Conservation (phyloP, 2,329 filamentous ascomycete genomes). For the Alternaria sp. region DNA sequence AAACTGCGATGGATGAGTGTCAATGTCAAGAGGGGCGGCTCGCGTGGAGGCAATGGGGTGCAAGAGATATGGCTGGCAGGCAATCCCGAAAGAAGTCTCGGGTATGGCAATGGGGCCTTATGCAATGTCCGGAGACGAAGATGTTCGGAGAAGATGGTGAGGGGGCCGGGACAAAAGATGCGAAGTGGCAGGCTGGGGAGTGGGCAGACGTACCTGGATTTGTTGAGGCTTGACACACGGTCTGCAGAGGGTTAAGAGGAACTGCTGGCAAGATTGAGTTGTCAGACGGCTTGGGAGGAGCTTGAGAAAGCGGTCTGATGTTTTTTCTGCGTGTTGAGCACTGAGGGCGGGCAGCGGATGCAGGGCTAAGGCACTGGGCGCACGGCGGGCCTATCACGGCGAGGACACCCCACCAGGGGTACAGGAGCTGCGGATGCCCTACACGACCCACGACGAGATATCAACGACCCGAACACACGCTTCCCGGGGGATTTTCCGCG, state of each 20-base stretch:
- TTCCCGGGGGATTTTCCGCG: constrained; percentile 5
- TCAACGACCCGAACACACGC: constrained; percentile 3
- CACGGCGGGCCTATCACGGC: constrained; percentile 16
- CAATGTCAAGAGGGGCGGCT: constrained; percentile 12
- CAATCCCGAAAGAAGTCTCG: constrained; percentile 17
- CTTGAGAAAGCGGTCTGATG: constrained; percentile 43
- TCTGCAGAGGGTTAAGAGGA: constrained; percentile 14
- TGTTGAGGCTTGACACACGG: constrained; percentile 28
- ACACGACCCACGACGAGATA: constrained; percentile 2
- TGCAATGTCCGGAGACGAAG: constrained; percentile 26
- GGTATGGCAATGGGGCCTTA: constrained; percentile 22
- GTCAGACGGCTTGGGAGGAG: constrained; percentile 31
- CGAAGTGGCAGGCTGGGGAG: constrained; percentile 9
- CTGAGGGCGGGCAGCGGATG: constrained; percentile 25
- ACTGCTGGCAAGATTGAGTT: constrained; percentile 22
- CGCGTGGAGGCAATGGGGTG: constrained; percentile 21
- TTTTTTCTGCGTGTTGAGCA: constrained; percentile 46
- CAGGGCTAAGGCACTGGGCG: constrained; percentile 27
- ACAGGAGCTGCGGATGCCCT: constrained; percentile 14
- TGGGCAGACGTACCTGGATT: constrained; percentile 46
- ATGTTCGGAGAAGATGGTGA: constrained; percentile 25
- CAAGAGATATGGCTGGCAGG: constrained; percentile 14
- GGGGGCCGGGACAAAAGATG: constrained; percentile 25
- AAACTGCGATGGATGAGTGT: constrained; percentile 35
- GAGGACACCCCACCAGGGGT: constrained; percentile 13